Conservation (phyloP, 2,329 filamentous ascomycete genomes). For the Penicillium paneum region DNA sequence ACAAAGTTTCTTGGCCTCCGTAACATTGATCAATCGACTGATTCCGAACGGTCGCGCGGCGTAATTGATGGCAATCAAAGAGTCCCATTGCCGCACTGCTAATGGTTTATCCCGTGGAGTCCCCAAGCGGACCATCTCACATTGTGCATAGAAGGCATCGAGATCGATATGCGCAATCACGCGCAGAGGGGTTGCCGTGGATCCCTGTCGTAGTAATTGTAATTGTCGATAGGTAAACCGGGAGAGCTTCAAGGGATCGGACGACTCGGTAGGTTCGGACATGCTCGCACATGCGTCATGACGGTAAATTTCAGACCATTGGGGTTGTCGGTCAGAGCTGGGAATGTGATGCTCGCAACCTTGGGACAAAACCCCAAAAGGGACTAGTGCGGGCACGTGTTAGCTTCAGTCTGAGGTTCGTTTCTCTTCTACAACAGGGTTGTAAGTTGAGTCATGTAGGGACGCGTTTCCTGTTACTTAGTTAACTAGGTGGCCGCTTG, state of each 20-base stretch:
- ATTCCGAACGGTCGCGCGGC: constrained; percentile 79
- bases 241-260: constrained; percentile 49
- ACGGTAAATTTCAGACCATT: not conserved
- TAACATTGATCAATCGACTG: constrained; percentile 70
- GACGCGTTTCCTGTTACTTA: too few relatives aligned
- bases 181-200: constrained; percentile 71
- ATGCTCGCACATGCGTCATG: constrained; percentile 21
- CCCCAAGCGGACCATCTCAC: constrained; percentile 83
- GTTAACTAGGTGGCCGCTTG: too few relatives aligned
- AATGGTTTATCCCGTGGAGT: constrained; percentile 73
- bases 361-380: constrained; percentile 9
- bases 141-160: constrained; percentile 97
- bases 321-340: not conserved
- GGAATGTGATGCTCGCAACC: constrained; percentile 17
- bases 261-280: constrained; percentile 45
- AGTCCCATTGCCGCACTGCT: constrained; percentile 94
- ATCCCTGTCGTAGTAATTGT: constrained; percentile 68
- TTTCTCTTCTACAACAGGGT: not conserved
- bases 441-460: too few relatives aligned
- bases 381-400: constrained; percentile 18
- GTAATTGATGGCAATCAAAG: constrained; percentile 95
- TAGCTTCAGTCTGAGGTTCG: constrained; percentile 8
- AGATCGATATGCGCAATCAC: constrained; percentile 90
- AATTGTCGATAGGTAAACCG: constrained; percentile 84
- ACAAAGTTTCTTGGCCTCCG: constrained; percentile 82